A percentile compares a stretch with the other conserved stretches of the same genome.
phyloP scores from a whole-genome alignment of 2,329 filamentous ascomycete species.

The Colletotrichum sojae region DNA sequence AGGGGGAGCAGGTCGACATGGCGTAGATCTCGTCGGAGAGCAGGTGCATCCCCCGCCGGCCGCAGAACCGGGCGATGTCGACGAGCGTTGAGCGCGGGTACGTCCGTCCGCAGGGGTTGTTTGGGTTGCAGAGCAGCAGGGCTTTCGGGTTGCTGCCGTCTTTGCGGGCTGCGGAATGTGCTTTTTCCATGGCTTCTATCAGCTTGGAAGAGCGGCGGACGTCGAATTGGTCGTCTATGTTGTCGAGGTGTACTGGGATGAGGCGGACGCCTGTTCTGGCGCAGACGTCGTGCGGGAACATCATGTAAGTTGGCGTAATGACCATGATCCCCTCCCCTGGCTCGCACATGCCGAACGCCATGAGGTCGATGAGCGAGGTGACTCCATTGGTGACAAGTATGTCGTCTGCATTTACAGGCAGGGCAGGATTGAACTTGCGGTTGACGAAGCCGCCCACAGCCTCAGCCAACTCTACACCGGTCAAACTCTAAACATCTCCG shows the following conservation, averaged over 20 bases:
- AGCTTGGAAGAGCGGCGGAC: not conserved
- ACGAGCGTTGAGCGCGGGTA: conserved; percentile 5
- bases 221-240: conserved; percentile 18
- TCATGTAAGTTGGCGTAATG: conserved; percentile 26
- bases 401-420: not conserved
- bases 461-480: not conserved
- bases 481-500: not conserved
- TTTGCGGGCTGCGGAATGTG: not conserved
- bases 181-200: not conserved
- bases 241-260: not conserved
- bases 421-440: conserved; percentile 6
- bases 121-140: conserved; percentile 31
- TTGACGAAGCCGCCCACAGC: conserved; percentile 16
- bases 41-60: conserved; percentile 12
- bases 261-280: conserved; percentile 7
- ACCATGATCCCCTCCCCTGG: conserved; percentile 16
- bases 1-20: conserved; percentile 13
- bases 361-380: conserved; percentile 23
- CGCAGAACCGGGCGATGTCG: conserved; percentile 17
- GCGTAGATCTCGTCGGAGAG: conserved; percentile 25
- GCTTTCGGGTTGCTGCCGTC: not conserved
- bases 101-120: conserved; percentile 12
- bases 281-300: conserved; percentile 17
- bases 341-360: conserved; percentile 25
- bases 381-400: conserved; percentile 19